Percentiles rank a stretch among this genome's conserved stretches.
phyloP scores from a whole-genome alignment of 176 grass and related monocot species.

The Carex cristatella region DNA sequence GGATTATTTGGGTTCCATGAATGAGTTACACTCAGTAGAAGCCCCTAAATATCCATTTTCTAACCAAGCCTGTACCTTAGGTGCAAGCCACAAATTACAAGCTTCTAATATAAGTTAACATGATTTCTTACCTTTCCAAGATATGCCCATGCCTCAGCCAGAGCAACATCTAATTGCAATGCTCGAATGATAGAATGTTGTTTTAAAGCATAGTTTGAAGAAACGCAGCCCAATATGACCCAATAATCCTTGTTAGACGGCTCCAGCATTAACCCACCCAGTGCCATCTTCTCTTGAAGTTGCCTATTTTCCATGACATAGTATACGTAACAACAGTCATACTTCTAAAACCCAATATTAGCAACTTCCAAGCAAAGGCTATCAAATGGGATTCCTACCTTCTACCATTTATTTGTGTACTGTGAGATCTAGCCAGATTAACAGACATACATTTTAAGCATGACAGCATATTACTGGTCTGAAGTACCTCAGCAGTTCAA shows the following conservation, averaged over 20 bases:
- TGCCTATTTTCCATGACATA: slow-evolving; percentile 51
- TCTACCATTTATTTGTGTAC: neutral
- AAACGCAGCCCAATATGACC: slow-evolving; percentile 74
- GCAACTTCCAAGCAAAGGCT: neutral
- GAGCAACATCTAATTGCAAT: slow-evolving; percentile 71
- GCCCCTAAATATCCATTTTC: neutral
- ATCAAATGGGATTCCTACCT: neutral
- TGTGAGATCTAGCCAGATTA: neutral
- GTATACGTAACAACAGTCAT: neutral
- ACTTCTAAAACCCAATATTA: neutral
- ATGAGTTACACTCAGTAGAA: neutral
- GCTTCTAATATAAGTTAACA: neutral
- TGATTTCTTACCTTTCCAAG: slow-evolving; percentile 69
- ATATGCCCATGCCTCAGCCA: slow-evolving; percentile 79
- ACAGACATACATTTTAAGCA: neutral
- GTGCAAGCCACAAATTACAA: neutral
- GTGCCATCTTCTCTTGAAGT: slow-evolving; percentile 68
- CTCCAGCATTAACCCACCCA: slow-evolving; percentile 80
- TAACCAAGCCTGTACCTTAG: neutral
- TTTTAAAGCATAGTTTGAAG: slow-evolving; percentile 66
- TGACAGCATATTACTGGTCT: neutral
- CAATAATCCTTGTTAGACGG: slow-evolving; percentile 80
- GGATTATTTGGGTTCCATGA: neutral
- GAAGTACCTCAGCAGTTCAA: neutral
- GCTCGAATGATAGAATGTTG: slow-evolving; percentile 84